Conservation (phyloP, 768 basidiomycete genomes). For the Boletus sensibilis region DNA sequence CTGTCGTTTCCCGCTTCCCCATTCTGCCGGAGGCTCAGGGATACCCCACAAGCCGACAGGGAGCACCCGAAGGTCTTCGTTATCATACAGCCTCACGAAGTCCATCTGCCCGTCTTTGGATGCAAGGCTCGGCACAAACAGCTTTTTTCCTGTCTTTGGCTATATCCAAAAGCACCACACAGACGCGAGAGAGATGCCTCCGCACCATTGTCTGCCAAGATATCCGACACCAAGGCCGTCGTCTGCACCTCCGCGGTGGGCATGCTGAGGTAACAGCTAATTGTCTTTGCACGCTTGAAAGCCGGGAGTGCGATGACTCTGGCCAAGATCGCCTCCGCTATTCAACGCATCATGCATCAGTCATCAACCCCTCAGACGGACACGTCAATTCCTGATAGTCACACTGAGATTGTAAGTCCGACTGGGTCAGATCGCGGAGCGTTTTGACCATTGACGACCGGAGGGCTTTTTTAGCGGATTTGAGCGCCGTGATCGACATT, state of each 20-base stretch:
- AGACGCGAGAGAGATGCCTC: background rate
- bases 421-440: conserved; percentile 44
- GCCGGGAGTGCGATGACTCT: conserved; percentile 50
- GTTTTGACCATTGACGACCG: conserved; percentile 48
- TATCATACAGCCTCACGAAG: conserved; percentile 58
- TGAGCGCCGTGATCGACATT: conserved; percentile 32
- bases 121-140: conserved; percentile 70
- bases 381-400: conserved; percentile 1
- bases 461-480: conserved; percentile 50
- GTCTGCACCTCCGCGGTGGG: conserved; percentile 70
- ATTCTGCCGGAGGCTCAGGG: conserved; percentile 55
- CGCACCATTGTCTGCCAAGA: conserved; percentile 55
- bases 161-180: background rate
- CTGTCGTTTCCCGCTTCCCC: conserved; percentile 43
- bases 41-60: conserved; percentile 74
- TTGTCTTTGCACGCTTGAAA: conserved; percentile 46
- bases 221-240: conserved; percentile 43
- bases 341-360: conserved; percentile 4
- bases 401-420: conserved; percentile 64
- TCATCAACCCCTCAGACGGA: background rate
- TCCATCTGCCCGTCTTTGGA: conserved; percentile 54
- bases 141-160: conserved; percentile 48
- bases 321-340: conserved; percentile 39
- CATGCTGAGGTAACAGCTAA: conserved; percentile 84
- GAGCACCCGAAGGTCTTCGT: conserved; percentile 56